phyloP scores from a whole-genome alignment of 1,139 yeast species.

The Taphrina communis region DNA sequence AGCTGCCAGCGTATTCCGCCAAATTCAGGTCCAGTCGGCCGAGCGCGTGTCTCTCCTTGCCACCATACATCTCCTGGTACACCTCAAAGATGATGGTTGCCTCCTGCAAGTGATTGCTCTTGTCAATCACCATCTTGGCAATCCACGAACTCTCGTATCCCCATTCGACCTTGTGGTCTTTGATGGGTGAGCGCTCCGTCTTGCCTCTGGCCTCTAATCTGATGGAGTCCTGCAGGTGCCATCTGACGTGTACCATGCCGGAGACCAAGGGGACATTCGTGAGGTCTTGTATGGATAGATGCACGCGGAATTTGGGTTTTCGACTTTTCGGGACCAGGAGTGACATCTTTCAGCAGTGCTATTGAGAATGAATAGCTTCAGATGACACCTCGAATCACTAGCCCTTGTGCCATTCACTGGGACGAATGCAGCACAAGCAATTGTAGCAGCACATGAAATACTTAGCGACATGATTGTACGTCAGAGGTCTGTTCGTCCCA shows the following conservation, averaged over 20 bases:
- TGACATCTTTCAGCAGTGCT: slow-evolving; percentile 1
- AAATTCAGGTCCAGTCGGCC: slow-evolving; percentile 74
- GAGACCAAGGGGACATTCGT: slow-evolving; percentile 80
- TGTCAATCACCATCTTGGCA: slow-evolving; percentile 56
- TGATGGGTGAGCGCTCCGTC: slow-evolving; percentile 56
- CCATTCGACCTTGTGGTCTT: slow-evolving; percentile 61
- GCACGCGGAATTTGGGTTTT: slow-evolving; percentile 63
- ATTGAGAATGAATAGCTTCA: too few relatives aligned
- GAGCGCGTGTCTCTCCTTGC: slow-evolving; percentile 56
- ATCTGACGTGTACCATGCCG: slow-evolving; percentile 71
- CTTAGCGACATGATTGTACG: too few relatives aligned
- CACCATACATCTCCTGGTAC: slow-evolving; percentile 49
- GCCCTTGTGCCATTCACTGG: too few relatives aligned
- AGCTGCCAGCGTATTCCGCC: slow-evolving; percentile 69
- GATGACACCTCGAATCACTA: too few relatives aligned
- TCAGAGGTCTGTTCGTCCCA: too few relatives aligned
- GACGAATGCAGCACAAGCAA: too few relatives aligned
- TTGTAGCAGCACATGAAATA: too few relatives aligned
- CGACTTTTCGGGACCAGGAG: slow-evolving; percentile 43
- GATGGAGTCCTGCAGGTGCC: slow-evolving; percentile 59
- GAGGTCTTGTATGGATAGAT: slow-evolving; percentile 68
- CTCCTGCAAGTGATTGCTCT: slow-evolving; percentile 49
- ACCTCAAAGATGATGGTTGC: slow-evolving; percentile 52
- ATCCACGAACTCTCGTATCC: slow-evolving; percentile 53
- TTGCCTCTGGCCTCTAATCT: slow-evolving; percentile 56